A percentile compares a stretch with the other conserved stretches of the same genome.
Evolutionary conservation across 768 basidiomycete species (phyloP).

Genomic region (Agaricus subrufescens): DNA sequence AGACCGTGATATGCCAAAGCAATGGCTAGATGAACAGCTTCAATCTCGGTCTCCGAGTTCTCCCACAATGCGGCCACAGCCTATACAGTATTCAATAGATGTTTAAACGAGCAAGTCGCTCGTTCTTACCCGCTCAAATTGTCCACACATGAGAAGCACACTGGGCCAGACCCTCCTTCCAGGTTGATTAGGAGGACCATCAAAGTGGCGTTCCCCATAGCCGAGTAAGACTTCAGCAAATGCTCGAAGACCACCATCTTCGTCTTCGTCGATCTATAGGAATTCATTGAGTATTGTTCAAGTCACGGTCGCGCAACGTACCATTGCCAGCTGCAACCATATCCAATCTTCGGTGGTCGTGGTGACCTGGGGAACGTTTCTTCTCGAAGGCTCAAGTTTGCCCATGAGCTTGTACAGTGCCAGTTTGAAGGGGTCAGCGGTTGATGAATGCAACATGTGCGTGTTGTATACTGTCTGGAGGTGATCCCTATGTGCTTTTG

Average conservation of each 20-base stretch:
- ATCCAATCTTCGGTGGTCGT: slow-evolving; percentile 96
- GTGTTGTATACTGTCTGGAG: slow-evolving; percentile 78
- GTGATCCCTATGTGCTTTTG: slow-evolving; percentile 74
- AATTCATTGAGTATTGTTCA: neutral
- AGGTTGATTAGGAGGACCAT: slow-evolving; percentile 57
- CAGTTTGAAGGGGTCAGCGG: slow-evolving; percentile 92
- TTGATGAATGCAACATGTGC: slow-evolving; percentile 85
- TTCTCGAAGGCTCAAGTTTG: slow-evolving; percentile 76
- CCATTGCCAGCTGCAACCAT: slow-evolving; percentile 94
- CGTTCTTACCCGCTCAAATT: slow-evolving; percentile 80
- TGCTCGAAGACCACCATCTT: slow-evolving; percentile 68
- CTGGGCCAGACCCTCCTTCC: slow-evolving; percentile 73
- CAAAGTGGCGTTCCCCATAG: slow-evolving; percentile 82
- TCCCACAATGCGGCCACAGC: slow-evolving; percentile 90
- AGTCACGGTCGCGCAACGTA: slow-evolving; percentile 17
- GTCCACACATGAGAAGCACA: slow-evolving; percentile 85
- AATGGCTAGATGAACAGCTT: slow-evolving; percentile 92
- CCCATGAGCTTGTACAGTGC: slow-evolving; percentile 96
- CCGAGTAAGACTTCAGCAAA: slow-evolving; percentile 72
- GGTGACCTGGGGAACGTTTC: slow-evolving; percentile 81
- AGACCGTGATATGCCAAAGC: slow-evolving; percentile 92
- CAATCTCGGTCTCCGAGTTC: slow-evolving; percentile 80
- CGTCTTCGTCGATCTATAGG: slow-evolving; percentile 71
- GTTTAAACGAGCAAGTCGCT: neutral
- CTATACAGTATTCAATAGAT: slow-evolving; percentile 30